phyloP scores from a whole-genome alignment of 2,329 filamentous ascomycete species.

The Endoconidiophora polonica region DNA sequence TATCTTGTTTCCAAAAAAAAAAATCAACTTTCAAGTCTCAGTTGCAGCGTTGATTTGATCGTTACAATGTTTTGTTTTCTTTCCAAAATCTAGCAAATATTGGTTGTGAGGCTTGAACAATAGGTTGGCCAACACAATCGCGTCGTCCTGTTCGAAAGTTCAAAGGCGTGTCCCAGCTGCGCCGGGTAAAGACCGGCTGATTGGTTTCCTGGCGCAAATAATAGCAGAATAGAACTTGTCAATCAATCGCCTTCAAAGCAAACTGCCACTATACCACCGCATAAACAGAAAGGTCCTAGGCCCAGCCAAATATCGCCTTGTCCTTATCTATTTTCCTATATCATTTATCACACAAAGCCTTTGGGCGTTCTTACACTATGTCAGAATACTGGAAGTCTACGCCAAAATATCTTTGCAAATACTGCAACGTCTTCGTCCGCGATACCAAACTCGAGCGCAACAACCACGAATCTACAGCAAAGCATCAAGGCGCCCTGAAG shows the following conservation, averaged over 20 bases:
- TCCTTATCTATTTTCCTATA: not conserved
- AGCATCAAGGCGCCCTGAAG: constrained; percentile 73
- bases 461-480: constrained; percentile 76
- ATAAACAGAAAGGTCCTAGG: not conserved
- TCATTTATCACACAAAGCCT: not conserved
- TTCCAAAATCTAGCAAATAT: too few species aligned
- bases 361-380: constrained; percentile 36
- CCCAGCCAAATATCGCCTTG: not conserved
- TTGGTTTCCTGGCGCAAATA: not conserved
- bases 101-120: too few species aligned
- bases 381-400: constrained; percentile 98
- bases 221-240: not conserved
- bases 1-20: too few species aligned
- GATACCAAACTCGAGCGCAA: constrained; percentile 80
- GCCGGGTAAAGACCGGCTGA: constrained; percentile 9
- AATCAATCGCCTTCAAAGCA: not conserved
- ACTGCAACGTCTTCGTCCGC: constrained; percentile 77
- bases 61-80: too few species aligned
- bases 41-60: too few species aligned
- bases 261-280: not conserved
- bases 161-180: constrained; percentile 7
- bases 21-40: too few species aligned
- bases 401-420: constrained; percentile 96
- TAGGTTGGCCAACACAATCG: too few species aligned
- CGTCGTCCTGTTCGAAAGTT: not conserved